Percentiles rank a stretch among this genome's conserved stretches.
Conservation (phyloP, 2,329 filamentous ascomycete species). For the Fusarium sp. region DNA sequence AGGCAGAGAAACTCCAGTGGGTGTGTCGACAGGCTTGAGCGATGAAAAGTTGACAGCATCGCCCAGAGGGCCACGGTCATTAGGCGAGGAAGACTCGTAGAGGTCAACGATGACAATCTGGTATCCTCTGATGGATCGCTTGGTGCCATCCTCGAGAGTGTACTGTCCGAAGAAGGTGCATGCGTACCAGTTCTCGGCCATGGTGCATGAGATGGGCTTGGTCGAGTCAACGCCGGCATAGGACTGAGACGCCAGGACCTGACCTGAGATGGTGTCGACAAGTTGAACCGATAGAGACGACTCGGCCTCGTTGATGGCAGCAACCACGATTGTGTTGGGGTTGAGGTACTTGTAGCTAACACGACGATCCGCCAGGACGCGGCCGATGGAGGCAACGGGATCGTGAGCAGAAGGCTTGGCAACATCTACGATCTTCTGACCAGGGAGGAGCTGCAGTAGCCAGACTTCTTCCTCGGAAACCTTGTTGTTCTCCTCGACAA, state of each 20-base stretch:
- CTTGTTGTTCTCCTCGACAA: conserved; percentile 59
- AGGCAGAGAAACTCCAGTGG: conserved; percentile 73
- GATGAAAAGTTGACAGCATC: conserved; percentile 81
- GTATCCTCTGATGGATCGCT: conserved; percentile 81
- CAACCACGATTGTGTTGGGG: conserved; percentile 85
- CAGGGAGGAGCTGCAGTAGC: conserved; percentile 78
- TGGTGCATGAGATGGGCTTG: conserved; percentile 80
- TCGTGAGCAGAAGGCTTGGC: conserved; percentile 81
- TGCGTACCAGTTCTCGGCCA: conserved; percentile 96
- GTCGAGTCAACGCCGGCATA: conserved; percentile 81
- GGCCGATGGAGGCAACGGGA: conserved; percentile 93
- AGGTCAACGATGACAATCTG: conserved; percentile 90
- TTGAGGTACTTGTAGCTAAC: conserved; percentile 98
- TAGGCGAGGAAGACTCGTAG: conserved; percentile 86
- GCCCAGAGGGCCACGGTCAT: conserved; percentile 86
- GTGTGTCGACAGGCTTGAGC: conserved; percentile 74
- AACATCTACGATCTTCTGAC: conserved; percentile 78
- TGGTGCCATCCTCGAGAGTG: conserved; percentile 66
- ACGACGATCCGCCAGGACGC: conserved; percentile 90
- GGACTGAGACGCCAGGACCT: conserved; percentile 78
- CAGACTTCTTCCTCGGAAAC: conserved; percentile 71
- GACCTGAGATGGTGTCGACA: conserved; percentile 88
- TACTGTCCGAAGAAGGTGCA: conserved; percentile 83
- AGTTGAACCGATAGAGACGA: conserved; percentile 80
- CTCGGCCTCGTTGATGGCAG: conserved; percentile 72